Evolutionary conservation across 345 rosid genomes (phyloP), one percentile per base, ranked within the genome.

Genomic region (Mercurialis annua): DNA sequence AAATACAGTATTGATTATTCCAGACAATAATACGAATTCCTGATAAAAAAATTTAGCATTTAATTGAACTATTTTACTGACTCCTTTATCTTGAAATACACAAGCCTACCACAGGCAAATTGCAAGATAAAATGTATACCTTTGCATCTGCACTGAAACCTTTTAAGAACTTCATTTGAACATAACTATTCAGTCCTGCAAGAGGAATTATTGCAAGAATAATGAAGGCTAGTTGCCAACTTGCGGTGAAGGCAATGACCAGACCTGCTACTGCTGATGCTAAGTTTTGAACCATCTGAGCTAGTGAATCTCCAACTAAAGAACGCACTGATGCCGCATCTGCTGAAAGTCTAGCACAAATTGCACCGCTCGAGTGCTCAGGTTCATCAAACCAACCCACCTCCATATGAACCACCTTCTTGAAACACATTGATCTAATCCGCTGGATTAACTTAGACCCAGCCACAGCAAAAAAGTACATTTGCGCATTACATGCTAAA

Each of bases 381-480:
- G 89, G 82, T 34, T 80, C 87, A 70, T 92, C 96, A 8, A 90
- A 90, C 96, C 97, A 92, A 17, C 88, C 83, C 64, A 88, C 82
- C 69, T 92, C 96, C 97, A 90, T 92, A 48, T 36, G 77, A 54
- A 92, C 88, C 57, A 87, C 93, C 78, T 87, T 92, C 84, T 88
- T 87, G 68, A 90, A 92, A 74, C 98, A 90, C 67, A 86, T 76
- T 1, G 88, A 55, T 62, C 97, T 73, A 61, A 92, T 78, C 67
- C 92, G 75, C 51, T 81, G 84, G 62, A 90, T 83, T 36, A 92
- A 54, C 56, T 80, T 90, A 56, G 85, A 78, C 14, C 98, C 96
- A 12, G 97, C 98, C 27, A 87, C 65, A 0, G 90, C 75, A 75
- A 90, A 92, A 53, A 92, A 83, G 44, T 82, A 85, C 0, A 85